Base-by-base conservation (phyloP, 2,329 filamentous ascomycete genomes). In the Botrytis paeoniae region DNA sequence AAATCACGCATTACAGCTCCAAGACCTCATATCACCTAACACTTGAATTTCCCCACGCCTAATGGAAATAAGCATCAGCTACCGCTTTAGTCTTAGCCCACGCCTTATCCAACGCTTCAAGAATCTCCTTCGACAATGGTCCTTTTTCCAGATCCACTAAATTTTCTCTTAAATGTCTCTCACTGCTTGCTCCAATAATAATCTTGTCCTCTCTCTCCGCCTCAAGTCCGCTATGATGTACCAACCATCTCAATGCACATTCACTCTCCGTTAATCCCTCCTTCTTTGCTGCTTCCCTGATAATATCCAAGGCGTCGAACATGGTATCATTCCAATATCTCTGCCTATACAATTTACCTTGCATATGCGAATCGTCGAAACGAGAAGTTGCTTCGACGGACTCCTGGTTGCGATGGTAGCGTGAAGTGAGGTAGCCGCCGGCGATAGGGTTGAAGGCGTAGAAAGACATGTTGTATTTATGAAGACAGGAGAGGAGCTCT, bases 111-210 rank as follows among this genome's bases (percentile, higher is more conserved):
- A 73, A n/a, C 5, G 65, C 57, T 22, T 43, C 54, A 16, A 73
- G 3, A 8, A 97, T 90, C 37, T 94, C 92, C 18, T 92, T 88
- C 0, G 93, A 92, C 76, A 97, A 83, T 1, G 93, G 93, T 0
- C 93, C 91, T 87, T 89, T 89, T 80, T 89, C 87, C 37, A 91
- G 79, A 74, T 85, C 83, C 73, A 85, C 82, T 69, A 91, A 82
- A 80, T 91, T 90, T 75, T 84, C 83, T 77, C 85, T 83, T 45
- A 91, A 83, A 82, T 91, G 89, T 66, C 83, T 82, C 65, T 86
- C 81, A 76, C 84, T 88, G 71, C 87, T 89, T 61, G 88, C 84
- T 45, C 89, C 89, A 69, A 91, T 85, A 66, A 91, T 83, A 76
- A 91, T 84, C 48, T 86, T 88, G 79, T 90, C 89, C 77, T 86